Base-by-base conservation (phyloP, 75 land plant genomes). In the Azolla pinnata region DNA sequence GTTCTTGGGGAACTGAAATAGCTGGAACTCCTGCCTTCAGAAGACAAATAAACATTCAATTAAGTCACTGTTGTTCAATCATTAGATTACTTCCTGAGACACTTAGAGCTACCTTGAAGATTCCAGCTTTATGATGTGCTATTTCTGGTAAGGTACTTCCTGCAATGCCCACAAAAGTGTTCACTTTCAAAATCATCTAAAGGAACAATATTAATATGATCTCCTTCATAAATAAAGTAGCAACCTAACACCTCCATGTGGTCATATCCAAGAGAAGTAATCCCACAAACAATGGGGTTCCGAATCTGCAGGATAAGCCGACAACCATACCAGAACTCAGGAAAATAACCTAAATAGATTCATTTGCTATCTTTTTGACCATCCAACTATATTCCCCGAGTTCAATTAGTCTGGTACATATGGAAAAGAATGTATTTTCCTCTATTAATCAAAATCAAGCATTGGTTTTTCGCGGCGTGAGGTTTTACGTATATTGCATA, bases 171-270 rank as follows among this genome's bases (percentile, higher is more conserved):
- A 31, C 33, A 26, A 2, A 0, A 29, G 28, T 18, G 25, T 60
- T 9, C n/a, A 60, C 12, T 57, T 8, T 16, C 27, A 33, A 30
- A 19, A 30, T 16, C 1, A 10, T 60, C 51, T 24, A 0, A 18
- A 20, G 21, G 18, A 56, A 29, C 3, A 29, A 29, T 29, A 3
- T 29, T 56, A 17, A 32, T 16, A 56, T 30, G 5, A 31, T 31
- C 32, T 16, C 1, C 23, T 56, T 31, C 59, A 8, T 35, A 18
- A 34, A 21, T 34, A 26, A 31, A 45, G 44, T 46, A 70, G 78
- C 65, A 54, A 93, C 98, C 98, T 57, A 93, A 78, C 55, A 93
- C 72, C 70, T 93, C 98, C 96, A 81, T 88, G 73, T 93, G 98
- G 64, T 89, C 98, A 77, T 80, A 93, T 34, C 98, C 98, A 31